Base-by-base conservation (phyloP, 2,329 filamentous ascomycete species). In the Xylariaceae sp. region DNA sequence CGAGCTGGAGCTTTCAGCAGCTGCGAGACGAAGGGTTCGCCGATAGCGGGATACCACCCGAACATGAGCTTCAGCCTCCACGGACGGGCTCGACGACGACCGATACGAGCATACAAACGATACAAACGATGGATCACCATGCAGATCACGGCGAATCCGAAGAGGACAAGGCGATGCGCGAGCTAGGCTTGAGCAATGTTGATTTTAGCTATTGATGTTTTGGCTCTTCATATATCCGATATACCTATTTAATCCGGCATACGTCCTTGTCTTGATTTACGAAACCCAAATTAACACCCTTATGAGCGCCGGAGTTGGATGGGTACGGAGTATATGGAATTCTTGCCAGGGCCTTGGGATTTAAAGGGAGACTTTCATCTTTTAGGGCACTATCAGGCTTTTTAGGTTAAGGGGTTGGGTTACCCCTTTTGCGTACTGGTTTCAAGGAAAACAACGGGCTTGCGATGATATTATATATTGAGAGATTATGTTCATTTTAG, bases 1-100 rank as follows among this genome's bases (percentile, higher is more conserved):
- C 83, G 2, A 80, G 73, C 54, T 83, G 78, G 78, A 82, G 77
- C 54, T 83, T 83, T 63, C 78, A 81, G 55, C 75, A 82, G 54
- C 73, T 83, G 51, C 69, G 78, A 38, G 73, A 80, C 48, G 71
- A 78, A 52, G 75, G 74, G 33, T 78, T 73, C 60, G 74, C 73
- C 5, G 69, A 75, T 9, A 78, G 74, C 50, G 74, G 66, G 9
- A 63, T 74, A 19, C 71, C 69, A 9, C 66, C 69, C 24, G 65
- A 69, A 44, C 69, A 76, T 53, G 73, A 76, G 56, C 53, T 76
- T 26, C 66, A 71, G 52, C 62, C 67, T 29, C 71, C 69, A 15
- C 55, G 65, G 26, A 69, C 69, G 16, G 68, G 68, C 28, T 64
- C 64, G 24, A 67, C 64, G 28, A 65, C 64, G 3, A 66, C 64